These are phyloP conservation scores for Byssothecium circinans DNA, from an alignment of 2,329 filamentous ascomycete species.

Conservation along the genomic window DNA sequence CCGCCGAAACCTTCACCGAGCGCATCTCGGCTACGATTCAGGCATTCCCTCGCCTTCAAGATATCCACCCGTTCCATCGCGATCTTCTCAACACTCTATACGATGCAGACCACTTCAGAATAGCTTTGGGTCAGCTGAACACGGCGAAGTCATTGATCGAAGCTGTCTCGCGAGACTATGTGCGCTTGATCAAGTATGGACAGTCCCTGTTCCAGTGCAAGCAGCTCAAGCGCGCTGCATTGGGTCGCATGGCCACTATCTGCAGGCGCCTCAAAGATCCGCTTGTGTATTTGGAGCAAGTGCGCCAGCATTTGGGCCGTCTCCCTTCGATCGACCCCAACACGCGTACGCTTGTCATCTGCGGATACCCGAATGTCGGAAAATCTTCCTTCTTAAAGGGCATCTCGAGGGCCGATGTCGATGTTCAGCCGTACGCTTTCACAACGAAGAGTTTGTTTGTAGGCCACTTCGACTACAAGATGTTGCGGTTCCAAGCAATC, in stretches of 20 bases:
- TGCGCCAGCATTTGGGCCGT: conserved; percentile 94
- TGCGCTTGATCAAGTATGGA: conserved; percentile 93
- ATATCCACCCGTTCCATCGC: conserved; percentile 93
- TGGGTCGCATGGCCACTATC: conserved; percentile 98
- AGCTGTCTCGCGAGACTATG: conserved; percentile 93
- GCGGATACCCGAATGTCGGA: conserved; percentile 89
- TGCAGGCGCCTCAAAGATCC: conserved; percentile 94
- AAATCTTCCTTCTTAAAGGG: conserved; percentile 95
- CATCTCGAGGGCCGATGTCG: conserved; percentile 91
- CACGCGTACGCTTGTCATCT: conserved; percentile 92
- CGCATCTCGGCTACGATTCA: conserved; percentile 90
- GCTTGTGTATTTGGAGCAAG: conserved; percentile 92
- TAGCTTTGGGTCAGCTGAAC: conserved; percentile 92
- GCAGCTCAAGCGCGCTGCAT: conserved; percentile 91
- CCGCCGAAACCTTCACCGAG: conserved; percentile 93
- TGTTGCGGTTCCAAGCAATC: conserved; percentile 84
- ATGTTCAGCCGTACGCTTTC: conserved; percentile 97
- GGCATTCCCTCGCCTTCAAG: conserved; percentile 82
- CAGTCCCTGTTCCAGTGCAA: conserved; percentile 94
- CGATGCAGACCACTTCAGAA: conserved; percentile 66
- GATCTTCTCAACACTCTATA: conserved; percentile 95
- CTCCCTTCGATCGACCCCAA: conserved; percentile 98
- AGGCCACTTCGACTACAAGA: conserved; percentile 98
- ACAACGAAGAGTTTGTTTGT: conserved; percentile 97
- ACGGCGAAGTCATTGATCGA: conserved; percentile 97